Base-by-base conservation (phyloP, 495 filamentous ascomycete genomes). In the Thermochaetoides thermophila region DNA sequence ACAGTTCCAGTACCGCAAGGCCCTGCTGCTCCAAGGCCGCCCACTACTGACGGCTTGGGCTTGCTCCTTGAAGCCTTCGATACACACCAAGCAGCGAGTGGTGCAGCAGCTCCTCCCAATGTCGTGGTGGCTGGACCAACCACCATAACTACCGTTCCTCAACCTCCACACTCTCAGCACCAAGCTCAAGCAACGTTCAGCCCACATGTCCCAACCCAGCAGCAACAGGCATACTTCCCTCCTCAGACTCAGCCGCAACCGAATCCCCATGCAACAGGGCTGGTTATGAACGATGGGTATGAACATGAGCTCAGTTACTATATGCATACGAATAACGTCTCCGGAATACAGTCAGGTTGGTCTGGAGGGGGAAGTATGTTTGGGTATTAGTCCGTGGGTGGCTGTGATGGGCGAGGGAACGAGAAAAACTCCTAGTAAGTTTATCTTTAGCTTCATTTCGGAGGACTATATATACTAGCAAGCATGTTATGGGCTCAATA, bases 31-130 rank as follows among this genome's bases (percentile, higher is more conserved):
- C 29, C 34, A 3, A 33, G 39, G 13, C 46, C 40, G 17, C n/a
- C n/a, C n/a, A 29, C 50, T 9, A 39, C 45, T 7, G 45, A 54
- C 22, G 50, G 48, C 2, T 38, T 56, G 1, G 45, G 42, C 1
- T 29, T 56, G 6, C 38, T 56, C 7, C 39, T 56, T 27, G 39
- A 49, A 27, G 50, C 52, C 2, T 56, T 56, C 11, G 48, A 49
- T 38, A 43, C 40, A 7, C 45, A 51, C 20, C 45, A 40, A 11
- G 20, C 31, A 19, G 21, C 32, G 17, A 26, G 32, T 4, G 21
- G 6, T 6, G 21, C 21, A 24, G 21, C 21, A 24, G 21, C 6
- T 17, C 23, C 14, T 25, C 18, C 22, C 31, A 11, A 14, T 15
- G 6, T 24, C 11, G 6, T 20, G 15, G 10, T 20, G 16, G 2